Evolutionary conservation across 2,329 filamentous ascomycete genomes (phyloP), one percentile per base, ranked within the genome.

Genomic region (Ciborinia camelliae): DNA sequence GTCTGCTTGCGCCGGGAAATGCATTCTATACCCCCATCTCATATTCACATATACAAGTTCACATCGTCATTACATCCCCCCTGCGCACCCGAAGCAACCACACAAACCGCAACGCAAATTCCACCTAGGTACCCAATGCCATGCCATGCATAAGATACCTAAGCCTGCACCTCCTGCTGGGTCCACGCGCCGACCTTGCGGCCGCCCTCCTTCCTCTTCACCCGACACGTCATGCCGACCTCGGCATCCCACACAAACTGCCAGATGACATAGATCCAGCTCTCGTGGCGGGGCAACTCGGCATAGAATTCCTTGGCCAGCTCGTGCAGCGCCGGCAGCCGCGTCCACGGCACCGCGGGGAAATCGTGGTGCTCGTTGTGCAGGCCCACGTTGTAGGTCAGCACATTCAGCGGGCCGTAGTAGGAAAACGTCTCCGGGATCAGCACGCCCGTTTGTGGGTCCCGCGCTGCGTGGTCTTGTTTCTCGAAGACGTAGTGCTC

Each of bases 321-420:
- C 68, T 86, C 79, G 74, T 93, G 87, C 62, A 99, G 81, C 74
- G 82, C 83, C 63, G 88, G 90, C 47, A 99, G 83, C 39, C 90
- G 84, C 12, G 92, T 97, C 95, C 95, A 99, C 0, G 95, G 94
- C 54, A 99, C 86, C 55, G 95, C 95, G 14, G 95, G 95, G 79
- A 99, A 99, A 78, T 99, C 95, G 77, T 99, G 95, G 79, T 99
- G 95, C 81, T 99, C 95, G 76, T 99, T 99, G 81, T 99, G 95
- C 74, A 97, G 81, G 62, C 95, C 95, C 53, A 99, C 95, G 73
- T 99, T 99, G 82, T 98, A 99, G 0, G 93, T 97, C 58, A 99
- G 79, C 73, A 92, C 79, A 79, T 99, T 99, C 69, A 98, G 84
- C 0, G 90, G 86, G 0, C 95, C 95, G 76, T 99, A 99, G 84